phyloP scores from a whole-genome alignment of 306 rosid genomes.

The Dryas octopetala region DNA sequence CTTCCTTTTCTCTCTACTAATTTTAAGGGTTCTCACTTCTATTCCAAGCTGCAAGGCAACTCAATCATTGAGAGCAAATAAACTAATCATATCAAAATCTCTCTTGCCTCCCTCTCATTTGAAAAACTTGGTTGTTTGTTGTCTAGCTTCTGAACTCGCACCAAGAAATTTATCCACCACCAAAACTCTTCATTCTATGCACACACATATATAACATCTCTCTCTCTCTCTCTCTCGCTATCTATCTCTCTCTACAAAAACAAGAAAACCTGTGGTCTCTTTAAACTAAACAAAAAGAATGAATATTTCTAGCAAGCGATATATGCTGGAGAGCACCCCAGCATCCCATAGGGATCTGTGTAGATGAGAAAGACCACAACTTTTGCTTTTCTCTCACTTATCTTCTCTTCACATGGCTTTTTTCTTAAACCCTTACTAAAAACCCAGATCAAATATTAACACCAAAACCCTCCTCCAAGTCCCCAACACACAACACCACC shows the following conservation, averaged over 20 bases:
- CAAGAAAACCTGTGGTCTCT: conserved; percentile 53
- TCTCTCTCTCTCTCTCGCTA: neutral
- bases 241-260: conserved; percentile 23
- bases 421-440: conserved; percentile 43
- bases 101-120: conserved; percentile 14
- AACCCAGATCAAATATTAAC: conserved; percentile 33
- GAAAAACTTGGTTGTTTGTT: conserved; percentile 36
- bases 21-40: neutral
- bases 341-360: conserved; percentile 99
- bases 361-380: conserved; percentile 56
- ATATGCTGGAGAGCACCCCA: conserved; percentile 63
- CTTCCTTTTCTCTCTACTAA: conserved; percentile 14
- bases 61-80: conserved; percentile 62
- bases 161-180: too few species aligned
- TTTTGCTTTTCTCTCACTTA: conserved; percentile 28
- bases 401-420: neutral
- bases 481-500: neutral
- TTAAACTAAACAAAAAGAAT: conserved; percentile 84
- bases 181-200: conserved; percentile 25
- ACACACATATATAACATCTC: conserved; percentile 19
- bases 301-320: conserved; percentile 43
- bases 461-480: neutral
- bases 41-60: conserved; percentile 30
- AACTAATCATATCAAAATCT: conserved; percentile 49
- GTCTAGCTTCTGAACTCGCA: conserved; percentile 23